phyloP scores from a whole-genome alignment of 2,329 filamentous ascomycete genomes.

The Sclerotinia trifoliorum region DNA sequence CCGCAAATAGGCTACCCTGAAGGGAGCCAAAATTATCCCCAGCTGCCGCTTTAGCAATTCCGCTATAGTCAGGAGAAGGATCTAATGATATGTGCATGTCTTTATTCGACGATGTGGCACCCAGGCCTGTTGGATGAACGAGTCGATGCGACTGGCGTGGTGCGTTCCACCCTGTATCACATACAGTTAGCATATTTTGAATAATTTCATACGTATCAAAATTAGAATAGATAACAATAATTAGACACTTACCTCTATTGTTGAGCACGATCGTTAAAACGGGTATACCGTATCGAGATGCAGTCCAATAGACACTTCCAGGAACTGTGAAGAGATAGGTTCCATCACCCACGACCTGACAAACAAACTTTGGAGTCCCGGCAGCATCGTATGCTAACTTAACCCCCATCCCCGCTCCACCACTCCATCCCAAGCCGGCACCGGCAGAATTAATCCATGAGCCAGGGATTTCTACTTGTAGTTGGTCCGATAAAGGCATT shows the following conservation, averaged over 20 bases:
- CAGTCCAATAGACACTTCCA: conserved; percentile 64
- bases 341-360: conserved; percentile 62
- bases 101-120: not conserved
- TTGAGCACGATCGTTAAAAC: conserved; percentile 56
- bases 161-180: not conserved
- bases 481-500: conserved; percentile 7
- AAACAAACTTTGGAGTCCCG: conserved; percentile 44
- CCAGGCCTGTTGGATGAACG: not conserved
- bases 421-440: conserved; percentile 65
- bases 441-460: conserved; percentile 49
- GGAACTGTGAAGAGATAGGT: conserved; percentile 63
- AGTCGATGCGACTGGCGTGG: not conserved
- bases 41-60: conserved; percentile 6
- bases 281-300: conserved; percentile 60
- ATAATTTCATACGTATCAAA: not conserved
- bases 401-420: conserved; percentile 69
- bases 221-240: not conserved
- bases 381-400: conserved; percentile 56
- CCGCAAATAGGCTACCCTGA: not conserved
- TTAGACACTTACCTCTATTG: not conserved
- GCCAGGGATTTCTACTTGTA: conserved; percentile 70
- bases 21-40: not conserved
- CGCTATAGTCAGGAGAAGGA: not conserved
- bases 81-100: conserved; percentile 4
- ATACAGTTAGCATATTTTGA: not conserved